Percentiles rank a stretch among this genome's conserved stretches.
phyloP scores from a whole-genome alignment of 1,284 basidiomycete genomes.

The Hymenochaete sp. region DNA sequence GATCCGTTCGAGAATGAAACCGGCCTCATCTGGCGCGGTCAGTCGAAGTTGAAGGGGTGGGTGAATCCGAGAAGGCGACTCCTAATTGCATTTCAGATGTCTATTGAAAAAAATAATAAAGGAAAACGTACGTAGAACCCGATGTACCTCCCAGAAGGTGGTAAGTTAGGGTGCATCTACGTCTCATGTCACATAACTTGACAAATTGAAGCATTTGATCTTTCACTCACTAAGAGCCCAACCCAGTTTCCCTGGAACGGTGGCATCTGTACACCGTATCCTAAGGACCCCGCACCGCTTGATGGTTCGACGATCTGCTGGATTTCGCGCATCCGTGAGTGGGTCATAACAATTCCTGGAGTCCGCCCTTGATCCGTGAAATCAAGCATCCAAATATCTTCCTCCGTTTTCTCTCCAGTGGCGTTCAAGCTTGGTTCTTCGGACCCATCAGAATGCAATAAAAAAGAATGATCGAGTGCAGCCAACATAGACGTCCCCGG shows the following conservation, averaged over 20 bases:
- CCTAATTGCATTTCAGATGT: slow-evolving; percentile 30
- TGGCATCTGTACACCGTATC: slow-evolving; percentile 34
- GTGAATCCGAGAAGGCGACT: slow-evolving; percentile 52
- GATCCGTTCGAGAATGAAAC: slow-evolving; percentile 58
- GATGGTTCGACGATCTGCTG: slow-evolving; percentile 52
- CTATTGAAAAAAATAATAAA: neutral
- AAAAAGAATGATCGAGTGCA: slow-evolving; percentile 10
- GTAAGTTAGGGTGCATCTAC: slow-evolving; percentile 38
- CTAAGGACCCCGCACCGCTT: slow-evolving; percentile 30
- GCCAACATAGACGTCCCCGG: slow-evolving; percentile 11
- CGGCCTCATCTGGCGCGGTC: slow-evolving; percentile 57
- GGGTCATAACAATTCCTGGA: slow-evolving; percentile 58
- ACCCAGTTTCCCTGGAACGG: slow-evolving; percentile 59
- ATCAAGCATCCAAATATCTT: slow-evolving; percentile 59
- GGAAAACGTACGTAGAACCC: slow-evolving; percentile 33
- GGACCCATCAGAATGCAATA: slow-evolving; percentile 28
- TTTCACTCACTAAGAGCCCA: slow-evolving; percentile 47
- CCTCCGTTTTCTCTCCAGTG: slow-evolving; percentile 19
- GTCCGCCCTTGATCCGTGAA: slow-evolving; percentile 50
- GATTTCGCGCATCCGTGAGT: slow-evolving; percentile 60
- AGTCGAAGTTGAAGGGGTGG: slow-evolving; percentile 62
- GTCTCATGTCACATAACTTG: neutral
- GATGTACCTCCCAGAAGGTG: slow-evolving; percentile 36
- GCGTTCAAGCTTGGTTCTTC: slow-evolving; percentile 25
- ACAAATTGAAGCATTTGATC: slow-evolving; percentile 1